Conservation (phyloP, 495 filamentous ascomycete genomes). For the Cercophora newfieldiana region DNA sequence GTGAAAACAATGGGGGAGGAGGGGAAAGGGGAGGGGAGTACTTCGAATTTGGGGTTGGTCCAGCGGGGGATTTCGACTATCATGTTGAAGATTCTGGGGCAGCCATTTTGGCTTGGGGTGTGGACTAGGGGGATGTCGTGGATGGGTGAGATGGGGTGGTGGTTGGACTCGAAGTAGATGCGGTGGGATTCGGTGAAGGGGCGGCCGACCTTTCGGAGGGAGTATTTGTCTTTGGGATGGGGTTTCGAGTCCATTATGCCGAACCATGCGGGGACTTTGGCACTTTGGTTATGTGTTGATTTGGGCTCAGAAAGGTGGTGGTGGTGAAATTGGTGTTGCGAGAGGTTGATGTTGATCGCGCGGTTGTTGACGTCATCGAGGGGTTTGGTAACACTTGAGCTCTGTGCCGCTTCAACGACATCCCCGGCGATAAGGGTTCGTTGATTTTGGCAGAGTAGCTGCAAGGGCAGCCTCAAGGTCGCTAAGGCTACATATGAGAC, state of each 20-base stretch:
- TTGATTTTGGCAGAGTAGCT: too few relatives aligned
- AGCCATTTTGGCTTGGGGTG: conserved; percentile 17
- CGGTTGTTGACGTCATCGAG: too few relatives aligned
- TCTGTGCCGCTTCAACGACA: too few relatives aligned
- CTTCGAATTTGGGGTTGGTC: conserved; percentile 34
- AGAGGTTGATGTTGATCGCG: too few relatives aligned
- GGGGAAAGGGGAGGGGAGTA: background rate
- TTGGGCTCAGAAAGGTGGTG: too few relatives aligned
- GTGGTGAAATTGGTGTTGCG: too few relatives aligned
- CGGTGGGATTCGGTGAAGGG: conserved; percentile 29
- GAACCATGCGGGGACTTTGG: too few relatives aligned
- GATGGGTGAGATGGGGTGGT: conserved; percentile 29
- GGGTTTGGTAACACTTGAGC: too few relatives aligned
- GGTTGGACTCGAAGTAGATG: conserved; percentile 27
- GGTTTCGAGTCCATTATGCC: background rate
- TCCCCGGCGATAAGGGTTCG: too few relatives aligned
- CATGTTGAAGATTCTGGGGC: conserved; percentile 26
- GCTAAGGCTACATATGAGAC: too few relatives aligned
- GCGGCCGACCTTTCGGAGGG: conserved; percentile 15
- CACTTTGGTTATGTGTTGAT: background rate
- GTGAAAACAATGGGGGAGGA: background rate
- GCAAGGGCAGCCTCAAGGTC: too few relatives aligned
- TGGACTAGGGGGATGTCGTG: conserved; percentile 35
- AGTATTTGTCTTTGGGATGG: conserved; percentile 15
- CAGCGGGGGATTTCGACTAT: conserved; percentile 35